Base-by-base conservation (phyloP, 345 rosid genomes). In the Rhodamnia rubescens region DNA sequence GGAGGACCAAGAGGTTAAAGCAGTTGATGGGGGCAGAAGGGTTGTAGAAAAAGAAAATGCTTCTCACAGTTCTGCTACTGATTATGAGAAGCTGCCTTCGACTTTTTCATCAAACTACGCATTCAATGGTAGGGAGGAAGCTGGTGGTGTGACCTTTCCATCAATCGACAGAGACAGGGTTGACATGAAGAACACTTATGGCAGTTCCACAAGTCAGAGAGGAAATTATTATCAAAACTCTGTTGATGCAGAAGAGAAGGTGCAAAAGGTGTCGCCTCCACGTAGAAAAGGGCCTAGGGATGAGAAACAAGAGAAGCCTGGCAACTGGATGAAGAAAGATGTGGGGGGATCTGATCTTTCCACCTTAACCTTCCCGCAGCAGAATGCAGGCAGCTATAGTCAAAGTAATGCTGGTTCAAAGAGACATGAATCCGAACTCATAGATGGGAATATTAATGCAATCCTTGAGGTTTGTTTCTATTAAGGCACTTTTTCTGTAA, bases 231-330 rank as follows among this genome's bases (percentile, higher is more conserved):
- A 93, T 87, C 97, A 94, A 85, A 92, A 86, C 69, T 85, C 91
- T 20, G 89, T 84, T 61, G 98, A 93, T 83, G 85, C 89, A 53
- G 97, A 93, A 92, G 99, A 95, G 87, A 95, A 93, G 91, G 93
- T 92, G 86, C 95, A 88, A 86, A 93, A 93, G 90, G 95, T 91
- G 58, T 96, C 98, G 26, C 98, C 98, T 5, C 94, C 99, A 82
- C 94, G 91, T 58, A 92, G 96, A 86, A 96, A 95, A 96, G 96
- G 84, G 85, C 80, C 87, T 5, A 91, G 93, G 88, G 98, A 96
- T 74, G 99, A 96, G 88, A 96, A 93, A 86, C 84, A 89, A 21
- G 95, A 94, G 75, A 95, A 92, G 89, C 83, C 81, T 26, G 94
- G 91, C 82, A 94, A 88, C 89, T 90, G 84, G 90, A 74, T 74